Percentiles rank a stretch among this genome's conserved stretches.
These are phyloP conservation scores for Blepharisma stoltei DNA, from an alignment of 73 alveolate species.

Conservation along the genomic window DNA sequence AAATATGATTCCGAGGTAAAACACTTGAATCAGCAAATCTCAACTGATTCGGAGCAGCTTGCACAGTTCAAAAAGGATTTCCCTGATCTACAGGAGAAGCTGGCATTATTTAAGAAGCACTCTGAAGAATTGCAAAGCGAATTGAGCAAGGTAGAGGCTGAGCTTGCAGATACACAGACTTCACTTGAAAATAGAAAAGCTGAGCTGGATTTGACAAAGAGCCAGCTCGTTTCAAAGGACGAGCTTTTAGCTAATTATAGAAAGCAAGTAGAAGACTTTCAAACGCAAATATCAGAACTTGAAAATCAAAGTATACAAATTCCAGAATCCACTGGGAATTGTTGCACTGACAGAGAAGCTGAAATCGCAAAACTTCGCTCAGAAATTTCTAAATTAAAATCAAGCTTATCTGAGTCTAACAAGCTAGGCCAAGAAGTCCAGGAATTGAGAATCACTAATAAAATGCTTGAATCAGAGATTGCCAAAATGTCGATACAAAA, in stretches of 20 bases:
- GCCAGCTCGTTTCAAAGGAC: background rate
- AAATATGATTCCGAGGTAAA: background rate
- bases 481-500: background rate
- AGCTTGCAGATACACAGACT: background rate
- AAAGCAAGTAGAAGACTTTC: background rate
- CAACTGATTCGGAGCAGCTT: background rate
- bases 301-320: background rate
- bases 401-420: background rate
- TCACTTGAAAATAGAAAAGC: background rate
- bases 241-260: background rate
- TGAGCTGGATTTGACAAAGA: background rate
- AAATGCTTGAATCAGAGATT: conserved; percentile 6
- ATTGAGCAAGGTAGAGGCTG: background rate
- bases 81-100: background rate
- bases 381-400: background rate
- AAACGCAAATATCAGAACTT: background rate
- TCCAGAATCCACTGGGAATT: background rate
- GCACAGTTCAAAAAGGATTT: background rate
- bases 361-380: background rate
- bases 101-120: background rate
- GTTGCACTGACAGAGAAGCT: background rate
- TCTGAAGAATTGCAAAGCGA: background rate
- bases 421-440: background rate
- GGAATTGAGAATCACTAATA: background rate
- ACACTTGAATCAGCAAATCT: background rate